A percentile compares a stretch with the other conserved stretches of the same genome.
Evolutionary conservation across 1,139 yeast species (phyloP).

Genomic region (Blastobotrys malaysiensis): DNA sequence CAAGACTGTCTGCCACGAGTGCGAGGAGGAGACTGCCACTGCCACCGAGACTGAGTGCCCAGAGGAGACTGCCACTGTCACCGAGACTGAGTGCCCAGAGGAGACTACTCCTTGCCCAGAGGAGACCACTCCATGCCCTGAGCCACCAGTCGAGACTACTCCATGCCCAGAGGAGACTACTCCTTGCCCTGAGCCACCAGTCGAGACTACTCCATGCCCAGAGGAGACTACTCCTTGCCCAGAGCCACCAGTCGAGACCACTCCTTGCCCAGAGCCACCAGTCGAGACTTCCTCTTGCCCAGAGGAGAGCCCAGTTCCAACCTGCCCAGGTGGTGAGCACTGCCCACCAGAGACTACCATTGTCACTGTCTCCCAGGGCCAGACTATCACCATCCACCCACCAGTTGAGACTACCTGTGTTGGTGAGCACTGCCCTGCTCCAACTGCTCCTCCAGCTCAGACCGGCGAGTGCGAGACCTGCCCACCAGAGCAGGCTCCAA

Average conservation of each 20-base stretch:
- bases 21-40: neutral
- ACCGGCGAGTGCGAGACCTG: neutral
- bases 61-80: neutral
- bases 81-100: neutral
- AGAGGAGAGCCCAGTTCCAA: neutral
- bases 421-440: conserved; percentile 15
- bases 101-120: conserved; percentile 10
- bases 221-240: neutral
- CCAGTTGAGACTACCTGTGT: conserved; percentile 11
- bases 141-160: conserved; percentile 9
- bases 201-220: neutral
- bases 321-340: neutral
- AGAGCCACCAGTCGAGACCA: neutral
- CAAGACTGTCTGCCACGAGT: neutral
- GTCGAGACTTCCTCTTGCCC: neutral
- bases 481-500: no score
- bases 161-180: conserved; percentile 5
- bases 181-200: neutral
- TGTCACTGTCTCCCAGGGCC: conserved; percentile 29
- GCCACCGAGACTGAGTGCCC: neutral
- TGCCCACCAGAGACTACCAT: conserved; percentile 19
- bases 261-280: neutral
- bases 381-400: conserved; percentile 27
- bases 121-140: conserved; percentile 7
- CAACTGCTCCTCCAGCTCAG: conserved; percentile 12